Evolutionary conservation across 208 protist genomes (phyloP), one percentile per base, ranked within the genome.

Genomic region (Leishmania arabica): DNA sequence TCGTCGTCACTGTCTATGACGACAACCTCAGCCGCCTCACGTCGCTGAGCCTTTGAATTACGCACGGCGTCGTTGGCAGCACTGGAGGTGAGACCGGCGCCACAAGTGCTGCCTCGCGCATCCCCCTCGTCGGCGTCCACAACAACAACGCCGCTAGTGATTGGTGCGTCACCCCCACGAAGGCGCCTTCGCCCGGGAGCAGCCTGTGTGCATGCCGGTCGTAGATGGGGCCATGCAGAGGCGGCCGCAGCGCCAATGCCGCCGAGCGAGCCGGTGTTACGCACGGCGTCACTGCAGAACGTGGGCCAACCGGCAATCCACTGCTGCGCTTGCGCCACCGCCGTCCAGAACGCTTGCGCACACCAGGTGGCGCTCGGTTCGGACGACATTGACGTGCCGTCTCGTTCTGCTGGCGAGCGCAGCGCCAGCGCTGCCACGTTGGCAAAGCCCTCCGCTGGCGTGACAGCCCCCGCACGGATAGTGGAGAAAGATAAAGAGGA

Each of bases 341-440:
- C 88, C 0, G 91, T 92, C 80, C 86, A 92, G 75, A 91, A 94
- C 19, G 83, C 77, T 11, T 79, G 75, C 24, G 69, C 58, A 74
- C 79, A 83, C 78, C 82, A 80, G 27, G 70, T 49, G 37, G 77
- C 47, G 69, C 34, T 68, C 40, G 65, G 37, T 21, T 72, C 9
- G 19, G 64, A 64, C 2, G 74, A 34, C 15, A 3, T 11, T 11
- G 31, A n/a, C 13, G 45, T 11, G 3, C 53, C 65, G 0, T 72
- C 56, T 45, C 60, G 53, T 47, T 84, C 80, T 21, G 68, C 58
- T 34, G 68, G 74, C 1, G 76, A n/a, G 40, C 77, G 80, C 13
- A 84, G 49, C 2, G 81, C 75, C 27, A 84, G 37, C 37, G 81
- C 81, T 15, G n/a, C 27, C 31, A 84, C 81, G 60, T 84, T 84